Base-by-base conservation (phyloP, 192 early-diverging fungal species). In the Podila epicladia region DNA sequence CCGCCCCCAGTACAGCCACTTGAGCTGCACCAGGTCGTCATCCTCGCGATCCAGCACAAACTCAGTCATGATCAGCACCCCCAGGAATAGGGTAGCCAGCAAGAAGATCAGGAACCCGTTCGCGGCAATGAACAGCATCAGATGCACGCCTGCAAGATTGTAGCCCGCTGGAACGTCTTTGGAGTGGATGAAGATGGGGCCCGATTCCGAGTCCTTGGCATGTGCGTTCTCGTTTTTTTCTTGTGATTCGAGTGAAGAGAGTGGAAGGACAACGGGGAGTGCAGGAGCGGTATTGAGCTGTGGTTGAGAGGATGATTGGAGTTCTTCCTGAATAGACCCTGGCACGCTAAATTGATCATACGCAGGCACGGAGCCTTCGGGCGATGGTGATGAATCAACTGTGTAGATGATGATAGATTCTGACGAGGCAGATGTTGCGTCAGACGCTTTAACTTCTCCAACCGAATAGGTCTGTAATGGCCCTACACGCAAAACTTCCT, bases 31-130 rank as follows among this genome's bases (percentile, higher is more conserved):
- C 9, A 59, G 31, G 4, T 80, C 67, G 1, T 72, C 77, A 9
- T 80, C 77, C 35, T 80, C 77, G 6, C 35, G 59, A 49, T 80
- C 77, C 12, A 80, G 67, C 6, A 73, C 71, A 60, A 68, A 80
- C 50, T 80, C 77, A 22, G 77, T 80, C 32, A 80, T 22, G 49
- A 80, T 69, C 41, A 80, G 31, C 28, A 80, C 77, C 11, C 77
- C 77, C 38, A 80, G 22, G 24, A 80, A 73, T 5, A 80, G 62
- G 5, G 48, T 58, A 0, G 66, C 3, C n/a, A 73, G 45, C 13
- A 80, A 26, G 11, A 65, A 69, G 38, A 59, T 33, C 12, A 80
- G 67, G 15, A 73, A 13, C 6, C 19, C 41, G 26, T 73, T 71
- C 2, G 67, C 33, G 2, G 24, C 48, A 9, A 80, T 53, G 32